Percentiles rank a stretch among this genome's conserved stretches.
phyloP scores from a whole-genome alignment of 2,329 filamentous ascomycete genomes.

The Aspergillus intermedius region DNA sequence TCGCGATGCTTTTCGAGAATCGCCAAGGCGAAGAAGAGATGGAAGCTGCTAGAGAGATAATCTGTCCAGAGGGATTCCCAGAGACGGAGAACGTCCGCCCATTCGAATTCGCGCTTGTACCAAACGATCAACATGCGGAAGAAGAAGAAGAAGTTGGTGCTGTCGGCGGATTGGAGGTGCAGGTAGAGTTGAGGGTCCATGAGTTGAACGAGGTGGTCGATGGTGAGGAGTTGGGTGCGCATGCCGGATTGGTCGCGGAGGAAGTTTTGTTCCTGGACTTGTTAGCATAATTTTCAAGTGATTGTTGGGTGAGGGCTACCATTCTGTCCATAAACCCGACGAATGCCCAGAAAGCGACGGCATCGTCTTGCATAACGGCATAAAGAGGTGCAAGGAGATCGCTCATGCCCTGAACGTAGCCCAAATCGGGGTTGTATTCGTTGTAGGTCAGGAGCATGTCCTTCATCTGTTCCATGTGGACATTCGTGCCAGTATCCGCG shows the following conservation, averaged over 20 bases:
- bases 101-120: slow-evolving; percentile 97
- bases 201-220: slow-evolving; percentile 92
- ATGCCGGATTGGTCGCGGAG: slow-evolving; percentile 93
- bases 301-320: slow-evolving; percentile 36
- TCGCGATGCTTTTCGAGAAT: slow-evolving; percentile 95
- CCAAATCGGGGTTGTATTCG: slow-evolving; percentile 90
- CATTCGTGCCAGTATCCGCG: slow-evolving; percentile 85
- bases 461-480: slow-evolving; percentile 97
- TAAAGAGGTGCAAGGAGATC: slow-evolving; percentile 94
- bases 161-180: slow-evolving; percentile 82
- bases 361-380: slow-evolving; percentile 94
- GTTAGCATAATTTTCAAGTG: too few species aligned
- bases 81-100: slow-evolving; percentile 74
- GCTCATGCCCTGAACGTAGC: slow-evolving; percentile 98
- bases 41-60: slow-evolving; percentile 79
- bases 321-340: slow-evolving; percentile 95
- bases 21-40: slow-evolving; percentile 86
- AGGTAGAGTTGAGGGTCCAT: slow-evolving; percentile 93
- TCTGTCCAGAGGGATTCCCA: slow-evolving; percentile 98
- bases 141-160: slow-evolving; percentile 99
- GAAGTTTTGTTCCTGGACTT: slow-evolving; percentile 72
- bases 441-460: slow-evolving; percentile 99
- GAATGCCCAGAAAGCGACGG: slow-evolving; percentile 94
- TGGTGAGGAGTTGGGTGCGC: slow-evolving; percentile 79
- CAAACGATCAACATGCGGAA: slow-evolving; percentile 98